Conservation (phyloP, 257 asterid genomes). For the Solanum peruvianum region DNA sequence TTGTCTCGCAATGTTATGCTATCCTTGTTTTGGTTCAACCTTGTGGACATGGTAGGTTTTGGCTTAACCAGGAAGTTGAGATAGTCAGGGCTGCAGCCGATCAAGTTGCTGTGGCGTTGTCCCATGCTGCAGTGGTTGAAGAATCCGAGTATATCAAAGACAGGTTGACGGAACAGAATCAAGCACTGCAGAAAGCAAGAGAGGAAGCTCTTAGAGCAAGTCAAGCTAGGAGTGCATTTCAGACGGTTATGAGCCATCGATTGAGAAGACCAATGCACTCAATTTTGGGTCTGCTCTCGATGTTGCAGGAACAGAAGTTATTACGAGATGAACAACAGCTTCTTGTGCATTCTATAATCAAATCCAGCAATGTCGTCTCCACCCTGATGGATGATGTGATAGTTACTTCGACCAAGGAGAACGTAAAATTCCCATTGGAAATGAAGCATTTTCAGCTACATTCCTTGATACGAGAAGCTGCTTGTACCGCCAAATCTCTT, state of each 20-base stretch:
- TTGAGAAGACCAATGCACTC: conserved; percentile 93
- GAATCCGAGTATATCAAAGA: conserved; percentile 82
- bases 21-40: conserved; percentile 85
- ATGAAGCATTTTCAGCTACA: conserved; percentile 54
- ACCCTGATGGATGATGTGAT: conserved; percentile 62
- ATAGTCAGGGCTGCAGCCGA: conserved; percentile 80
- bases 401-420: conserved; percentile 56
- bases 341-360: conserved; percentile 58
- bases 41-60: conserved; percentile 42
- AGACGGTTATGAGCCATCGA: conserved; percentile 76
- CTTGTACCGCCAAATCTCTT: conserved; percentile 82
- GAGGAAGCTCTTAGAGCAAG: conserved; percentile 81
- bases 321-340: conserved; percentile 45
- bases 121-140: conserved; percentile 93
- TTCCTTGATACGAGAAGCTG: conserved; percentile 59
- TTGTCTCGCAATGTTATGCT: conserved; percentile 75
- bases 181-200: conserved; percentile 64
- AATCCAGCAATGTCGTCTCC: conserved; percentile 61
- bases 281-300: conserved; percentile 58
- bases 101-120: conserved; percentile 93
- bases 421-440: conserved; percentile 50
- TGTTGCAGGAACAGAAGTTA: conserved; percentile 58
- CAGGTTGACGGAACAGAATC: conserved; percentile 62
- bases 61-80: conserved; percentile 72
- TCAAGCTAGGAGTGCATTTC: conserved; percentile 72